Conservation (phyloP, 2,329 filamentous ascomycete genomes). For the Ophiocordyceps unilateralis region DNA sequence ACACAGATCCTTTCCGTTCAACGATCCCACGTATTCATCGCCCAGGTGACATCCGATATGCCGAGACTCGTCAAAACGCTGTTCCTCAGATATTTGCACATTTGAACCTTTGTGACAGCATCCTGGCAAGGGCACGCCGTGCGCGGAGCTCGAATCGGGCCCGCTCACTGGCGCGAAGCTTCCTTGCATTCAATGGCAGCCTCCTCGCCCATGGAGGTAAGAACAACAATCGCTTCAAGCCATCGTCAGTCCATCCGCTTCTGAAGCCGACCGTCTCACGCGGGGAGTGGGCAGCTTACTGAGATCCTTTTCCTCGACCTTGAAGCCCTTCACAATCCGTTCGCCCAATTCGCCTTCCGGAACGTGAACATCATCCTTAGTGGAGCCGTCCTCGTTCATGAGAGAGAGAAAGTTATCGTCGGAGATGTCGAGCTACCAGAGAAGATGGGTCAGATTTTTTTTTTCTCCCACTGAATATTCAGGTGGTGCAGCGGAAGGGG, state of each 20-base stretch:
- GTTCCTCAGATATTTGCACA: slow-evolving; percentile 10
- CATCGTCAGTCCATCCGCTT: neutral
- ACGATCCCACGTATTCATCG: slow-evolving; percentile 20
- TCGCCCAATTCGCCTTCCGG: slow-evolving; percentile 81
- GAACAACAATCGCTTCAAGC: slow-evolving; percentile 64
- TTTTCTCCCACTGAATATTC: too few relatives aligned
- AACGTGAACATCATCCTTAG: slow-evolving; percentile 89
- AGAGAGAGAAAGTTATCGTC: slow-evolving; percentile 92
- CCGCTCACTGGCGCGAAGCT: slow-evolving; percentile 36
- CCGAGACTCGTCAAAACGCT: slow-evolving; percentile 16
- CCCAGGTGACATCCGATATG: slow-evolving; percentile 7
- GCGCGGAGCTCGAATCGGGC: slow-evolving; percentile 6
- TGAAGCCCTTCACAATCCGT: slow-evolving; percentile 70
- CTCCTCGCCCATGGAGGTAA: slow-evolving; percentile 95
- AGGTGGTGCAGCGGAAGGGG: neutral
- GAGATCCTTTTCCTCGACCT: slow-evolving; percentile 73
- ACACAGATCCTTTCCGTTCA: slow-evolving; percentile 15
- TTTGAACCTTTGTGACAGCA: slow-evolving; percentile 8
- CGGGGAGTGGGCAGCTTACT: slow-evolving; percentile 40
- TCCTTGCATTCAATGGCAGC: slow-evolving; percentile 86
- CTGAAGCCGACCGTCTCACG: neutral
- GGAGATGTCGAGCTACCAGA: slow-evolving; percentile 65
- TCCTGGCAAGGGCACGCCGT: slow-evolving; percentile 10
- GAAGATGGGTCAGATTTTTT: slow-evolving; percentile 1
- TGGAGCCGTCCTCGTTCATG: slow-evolving; percentile 70